phyloP scores from a whole-genome alignment of 1,139 yeast species.

The Spathaspora sp. region DNA sequence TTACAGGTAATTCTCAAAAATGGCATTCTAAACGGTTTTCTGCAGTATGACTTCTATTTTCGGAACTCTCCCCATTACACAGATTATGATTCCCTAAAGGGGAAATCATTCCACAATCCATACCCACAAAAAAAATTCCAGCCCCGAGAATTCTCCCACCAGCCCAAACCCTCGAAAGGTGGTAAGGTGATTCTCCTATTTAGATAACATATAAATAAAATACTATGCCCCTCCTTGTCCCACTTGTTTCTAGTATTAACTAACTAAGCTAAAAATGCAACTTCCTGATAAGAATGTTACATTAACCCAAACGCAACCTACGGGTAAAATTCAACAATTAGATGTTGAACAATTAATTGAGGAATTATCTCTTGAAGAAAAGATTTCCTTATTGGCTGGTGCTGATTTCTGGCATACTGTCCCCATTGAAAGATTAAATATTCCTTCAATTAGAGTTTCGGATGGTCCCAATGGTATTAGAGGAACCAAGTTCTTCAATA shows the following conservation, averaged over 20 bases:
- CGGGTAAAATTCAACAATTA: constrained; percentile 15
- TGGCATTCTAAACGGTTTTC: not conserved
- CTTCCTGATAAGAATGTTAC: constrained; percentile 4
- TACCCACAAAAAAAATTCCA: not conserved
- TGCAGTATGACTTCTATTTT: constrained; percentile 2
- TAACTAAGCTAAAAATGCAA: constrained; percentile 3
- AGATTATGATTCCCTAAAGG: not conserved
- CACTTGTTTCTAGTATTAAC: not conserved
- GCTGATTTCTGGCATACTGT: constrained; percentile 54
- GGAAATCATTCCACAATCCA: constrained; percentile 2
- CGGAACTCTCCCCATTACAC: not conserved
- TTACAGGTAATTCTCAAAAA: not conserved
- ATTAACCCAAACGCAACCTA: not conserved
- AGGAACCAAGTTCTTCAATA: constrained; percentile 25
- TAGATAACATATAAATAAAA: constrained; percentile 1
- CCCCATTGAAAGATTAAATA: constrained; percentile 39
- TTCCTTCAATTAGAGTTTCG: constrained; percentile 26
- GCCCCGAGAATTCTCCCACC: not conserved
- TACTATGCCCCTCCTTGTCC: not conserved
- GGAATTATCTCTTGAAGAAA: constrained; percentile 44
- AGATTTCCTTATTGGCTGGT: constrained; percentile 44
- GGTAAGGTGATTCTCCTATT: not conserved
- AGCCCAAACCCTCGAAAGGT: not conserved
- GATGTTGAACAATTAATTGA: constrained; percentile 42
- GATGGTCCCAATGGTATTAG: constrained; percentile 32